phyloP scores from a whole-genome alignment of 1,139 yeast genomes.

The Spathaspora jeffriesii region DNA sequence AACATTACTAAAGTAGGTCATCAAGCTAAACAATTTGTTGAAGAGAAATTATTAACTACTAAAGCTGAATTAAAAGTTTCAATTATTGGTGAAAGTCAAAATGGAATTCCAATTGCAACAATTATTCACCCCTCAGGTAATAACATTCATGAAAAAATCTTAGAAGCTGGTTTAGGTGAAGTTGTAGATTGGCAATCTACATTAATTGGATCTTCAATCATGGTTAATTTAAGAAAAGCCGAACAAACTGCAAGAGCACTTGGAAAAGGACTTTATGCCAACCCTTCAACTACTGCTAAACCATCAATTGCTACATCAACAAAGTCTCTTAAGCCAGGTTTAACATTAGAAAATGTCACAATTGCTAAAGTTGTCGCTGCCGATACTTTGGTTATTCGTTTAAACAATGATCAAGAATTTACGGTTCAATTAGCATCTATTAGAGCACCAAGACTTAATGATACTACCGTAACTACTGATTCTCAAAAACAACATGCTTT shows the following conservation, averaged over 20 bases:
- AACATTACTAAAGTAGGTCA: constrained; percentile 62
- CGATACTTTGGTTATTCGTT: constrained; percentile 61
- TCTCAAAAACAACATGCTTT: constrained; percentile 44
- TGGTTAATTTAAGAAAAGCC: constrained; percentile 63
- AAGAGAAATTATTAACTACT: constrained; percentile 65
- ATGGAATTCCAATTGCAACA: constrained; percentile 63
- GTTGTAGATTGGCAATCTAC: constrained; percentile 84
- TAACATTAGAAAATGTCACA: constrained; percentile 48
- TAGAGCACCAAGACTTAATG: constrained; percentile 70
- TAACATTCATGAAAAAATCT: constrained; percentile 62
- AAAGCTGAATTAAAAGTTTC: constrained; percentile 51
- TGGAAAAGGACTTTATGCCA: constrained; percentile 65
- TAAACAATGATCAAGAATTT: constrained; percentile 47
- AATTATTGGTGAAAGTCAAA: constrained; percentile 60
- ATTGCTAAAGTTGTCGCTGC: constrained; percentile 65
- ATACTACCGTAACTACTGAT: constrained; percentile 50
- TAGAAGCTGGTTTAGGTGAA: constrained; percentile 71
- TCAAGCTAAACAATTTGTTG: constrained; percentile 67
- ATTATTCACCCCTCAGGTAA: constrained; percentile 75
- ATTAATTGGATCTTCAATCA: constrained; percentile 64
- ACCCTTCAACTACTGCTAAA: constrained; percentile 16
- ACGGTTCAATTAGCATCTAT: constrained; percentile 76
- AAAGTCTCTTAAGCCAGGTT: constrained; percentile 41
- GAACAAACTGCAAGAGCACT: constrained; percentile 67
- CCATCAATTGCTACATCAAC: constrained; percentile 15